Base-by-base conservation (phyloP, 805 yeast genomes). In the Candida stauntonica region DNA sequence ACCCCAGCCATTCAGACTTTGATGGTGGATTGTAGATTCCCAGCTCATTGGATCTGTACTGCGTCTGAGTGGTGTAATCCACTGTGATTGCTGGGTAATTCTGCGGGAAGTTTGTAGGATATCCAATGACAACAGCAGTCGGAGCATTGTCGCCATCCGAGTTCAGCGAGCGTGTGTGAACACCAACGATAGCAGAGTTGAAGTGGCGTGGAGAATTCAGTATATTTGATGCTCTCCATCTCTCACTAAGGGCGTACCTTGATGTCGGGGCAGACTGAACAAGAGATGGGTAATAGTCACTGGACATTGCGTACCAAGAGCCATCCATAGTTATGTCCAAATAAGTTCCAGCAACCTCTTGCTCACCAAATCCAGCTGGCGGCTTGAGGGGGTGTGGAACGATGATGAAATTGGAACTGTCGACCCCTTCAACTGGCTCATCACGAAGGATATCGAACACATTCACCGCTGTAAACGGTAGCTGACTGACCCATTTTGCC, bases 291-390 rank as follows among this genome's bases (percentile, higher is more conserved):
- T 81, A 91, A 48, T 79, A 72, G 17, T 62, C 57, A 48, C 79
- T 83, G 17, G 94, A 83, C 75, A 91, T 70, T 4, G 96, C 96
- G 65, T 75, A 86, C 95, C 96, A 89, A 1, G 82, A 70, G 4
- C 82, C 80, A 33, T 67, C 66, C 21, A 65, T 67, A 0, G 88
- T 77, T 21, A 79, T 70, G 42, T 78, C 86, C 26, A 91, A 68
- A 49, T 79, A 79, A 9, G 91, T 81, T 3, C 81, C 78, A 26
- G 65, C 48, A 34, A 66, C 48, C 3, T 46, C 42, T 11, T 40
- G 44, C 7, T 38, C 42, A 27, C 44, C 19, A 23, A 40, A 36
- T 5, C 55, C 55, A n/a, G 46, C 41, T 5, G 61, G 54, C 6
- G 62, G 53, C 29, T 55, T 60, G 36, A 79, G 62, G 0, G 91